phyloP scores from a whole-genome alignment of 2,329 filamentous ascomycete genomes.

The Stagonosporopsis tanaceti region DNA sequence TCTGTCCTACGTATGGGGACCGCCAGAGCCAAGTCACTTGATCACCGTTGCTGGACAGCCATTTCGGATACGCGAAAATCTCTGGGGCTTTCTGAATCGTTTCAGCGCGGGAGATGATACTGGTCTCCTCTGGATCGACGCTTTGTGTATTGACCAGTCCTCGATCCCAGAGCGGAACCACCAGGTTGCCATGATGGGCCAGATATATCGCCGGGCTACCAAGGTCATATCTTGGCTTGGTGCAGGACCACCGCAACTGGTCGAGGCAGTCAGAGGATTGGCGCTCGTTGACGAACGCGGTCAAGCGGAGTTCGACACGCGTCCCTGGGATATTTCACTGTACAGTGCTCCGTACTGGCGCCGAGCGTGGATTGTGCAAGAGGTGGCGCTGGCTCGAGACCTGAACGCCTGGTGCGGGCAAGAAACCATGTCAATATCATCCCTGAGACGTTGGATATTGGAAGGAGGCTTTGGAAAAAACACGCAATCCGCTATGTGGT shows the following conservation, averaged over 20 bases:
- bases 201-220: conserved; percentile 12
- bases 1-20: conserved; percentile 41
- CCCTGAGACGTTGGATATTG: not conserved
- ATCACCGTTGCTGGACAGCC: conserved; percentile 20
- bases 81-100: not conserved
- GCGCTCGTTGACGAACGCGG: no score
- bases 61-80: not conserved
- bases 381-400: not conserved
- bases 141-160: not conserved
- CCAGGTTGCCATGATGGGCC: conserved; percentile 26
- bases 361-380: not conserved
- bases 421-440: not conserved
- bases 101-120: no score
- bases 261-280: not conserved
- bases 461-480: not conserved
- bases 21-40: conserved; percentile 20
- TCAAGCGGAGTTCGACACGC: no score
- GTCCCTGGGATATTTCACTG: not conserved
- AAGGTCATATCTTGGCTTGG: conserved; percentile 26
- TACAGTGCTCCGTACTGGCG: not conserved
- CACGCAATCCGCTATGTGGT: no score
- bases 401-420: not conserved
- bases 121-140: not conserved
- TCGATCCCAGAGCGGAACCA: conserved; percentile 14
- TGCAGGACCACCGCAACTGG: not conserved